Evolutionary conservation across 345 rosid species (phyloP).

Genomic region (Acer negundo): DNA sequence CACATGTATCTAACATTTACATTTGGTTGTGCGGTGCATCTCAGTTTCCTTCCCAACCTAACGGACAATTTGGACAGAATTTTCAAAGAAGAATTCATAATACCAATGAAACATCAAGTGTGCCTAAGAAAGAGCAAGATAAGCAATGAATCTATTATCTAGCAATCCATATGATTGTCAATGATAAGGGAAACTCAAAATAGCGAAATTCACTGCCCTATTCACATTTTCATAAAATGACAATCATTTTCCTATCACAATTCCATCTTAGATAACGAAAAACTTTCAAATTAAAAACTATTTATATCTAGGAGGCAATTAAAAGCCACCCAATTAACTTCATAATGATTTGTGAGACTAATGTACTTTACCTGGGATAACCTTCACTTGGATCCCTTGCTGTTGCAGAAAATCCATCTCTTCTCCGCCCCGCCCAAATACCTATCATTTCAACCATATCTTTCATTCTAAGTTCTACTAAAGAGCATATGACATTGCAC

Average conservation of each 20-base stretch:
- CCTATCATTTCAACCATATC: conserved; percentile 42
- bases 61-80: not conserved
- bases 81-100: not conserved
- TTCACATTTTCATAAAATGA: not conserved
- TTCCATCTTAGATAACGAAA: not conserved
- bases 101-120: not conserved
- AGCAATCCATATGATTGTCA: not conserved
- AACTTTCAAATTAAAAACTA: not conserved
- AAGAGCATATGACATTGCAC: not conserved
- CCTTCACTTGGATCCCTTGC: conserved; percentile 89
- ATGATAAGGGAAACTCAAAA: not conserved
- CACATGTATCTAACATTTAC: not conserved
- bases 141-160: not conserved
- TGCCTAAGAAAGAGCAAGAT: not conserved
- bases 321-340: not conserved
- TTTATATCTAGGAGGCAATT: not conserved
- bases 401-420: conserved; percentile 97
- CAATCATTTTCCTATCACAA: not conserved
- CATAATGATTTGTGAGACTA: not conserved
- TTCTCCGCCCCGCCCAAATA: conserved; percentile 96
- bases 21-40: not conserved
- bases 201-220: not conserved
- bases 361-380: conserved; percentile 62
- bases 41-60: not conserved
- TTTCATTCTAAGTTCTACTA: conserved; percentile 7